Percentiles rank a stretch among this genome's conserved stretches.
phyloP scores from a whole-genome alignment of 2,329 filamentous ascomycete genomes.

The Orbilia ellipsospora region DNA sequence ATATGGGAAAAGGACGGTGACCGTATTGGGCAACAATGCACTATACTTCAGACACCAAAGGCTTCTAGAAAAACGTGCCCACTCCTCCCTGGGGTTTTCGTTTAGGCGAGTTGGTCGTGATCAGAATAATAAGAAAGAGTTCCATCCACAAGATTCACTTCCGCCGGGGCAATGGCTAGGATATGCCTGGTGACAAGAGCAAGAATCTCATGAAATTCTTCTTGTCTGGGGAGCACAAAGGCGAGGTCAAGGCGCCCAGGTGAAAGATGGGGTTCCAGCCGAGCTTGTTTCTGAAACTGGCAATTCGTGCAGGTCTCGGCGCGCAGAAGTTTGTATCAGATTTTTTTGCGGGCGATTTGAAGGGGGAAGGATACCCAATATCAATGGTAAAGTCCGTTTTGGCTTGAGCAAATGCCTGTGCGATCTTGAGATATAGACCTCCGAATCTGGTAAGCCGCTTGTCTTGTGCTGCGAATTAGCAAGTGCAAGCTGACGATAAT shows the following conservation, averaged over 20 bases:
- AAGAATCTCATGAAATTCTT: constrained; percentile 10
- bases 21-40: constrained; percentile 29
- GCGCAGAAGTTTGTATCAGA: constrained; percentile 25
- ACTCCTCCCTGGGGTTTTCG: neutral
- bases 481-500: neutral
- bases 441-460: neutral
- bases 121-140: neutral
- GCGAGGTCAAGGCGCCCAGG: constrained; percentile 50
- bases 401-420: neutral
- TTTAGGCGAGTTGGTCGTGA: constrained; percentile 1
- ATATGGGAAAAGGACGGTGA: constrained; percentile 22
- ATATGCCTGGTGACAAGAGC: constrained; percentile 24
- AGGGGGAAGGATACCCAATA: constrained; percentile 6
- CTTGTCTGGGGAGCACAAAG: constrained; percentile 43
- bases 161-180: constrained; percentile 1
- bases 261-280: constrained; percentile 55
- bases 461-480: constrained; percentile 3
- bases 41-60: constrained; percentile 14
- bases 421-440: neutral
- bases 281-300: constrained; percentile 55
- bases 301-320: constrained; percentile 46
- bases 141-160: neutral
- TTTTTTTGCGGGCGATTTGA: constrained; percentile 1
- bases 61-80: constrained; percentile 23
- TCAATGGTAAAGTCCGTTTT: neutral